Evolutionary conservation across 805 yeast genomes (phyloP), one percentile per base, ranked within the genome.

Genomic region (Wickerhamomyces strasburgensis): DNA sequence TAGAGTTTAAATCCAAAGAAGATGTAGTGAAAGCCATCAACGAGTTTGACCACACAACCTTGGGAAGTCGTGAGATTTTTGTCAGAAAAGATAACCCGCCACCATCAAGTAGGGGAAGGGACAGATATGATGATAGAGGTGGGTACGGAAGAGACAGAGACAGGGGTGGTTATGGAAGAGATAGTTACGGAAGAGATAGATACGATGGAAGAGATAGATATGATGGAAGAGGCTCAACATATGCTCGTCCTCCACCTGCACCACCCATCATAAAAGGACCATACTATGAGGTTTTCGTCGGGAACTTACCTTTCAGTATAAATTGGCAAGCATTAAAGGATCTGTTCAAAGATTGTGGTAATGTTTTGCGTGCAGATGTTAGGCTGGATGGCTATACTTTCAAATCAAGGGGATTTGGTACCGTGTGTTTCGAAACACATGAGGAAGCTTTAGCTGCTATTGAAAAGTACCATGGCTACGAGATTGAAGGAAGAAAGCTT

Each of bases 81-180:
- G 95, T 89, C 8, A 80, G 97, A 64, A 94, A 82, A 57, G 95
- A 88, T 62, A 81, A 85, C 57, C 93, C 93, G 25, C 93, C 93
- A 19, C 93, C 90, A 50, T 65, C 45, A 7, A 27, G 27, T 5
- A 19, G 31, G 9, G 30, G 42, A 21, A 18, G 35, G 9, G 44
- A 39, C 21, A 42, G 44, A 31, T 16, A 31, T 13, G 36, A 23
- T 14, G 34, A 34, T 16, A 37, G 42, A 31, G 41, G 37, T 27
- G 38, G 42, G 10, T 38, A 42, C 27, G 28, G 35, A 19, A 35
- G 32, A 13, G 34, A 24, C 8, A 14, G 29, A 23, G 37, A 16
- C 21, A 38, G 40, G 27, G 38, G 37, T 25, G 39, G 39, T 14
- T 38, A 38, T 24, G 29, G 43, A 29, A 38, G 40, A 14, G 44